Base-by-base conservation (phyloP, 345 rosid genomes). In the Cardamine occulta region DNA sequence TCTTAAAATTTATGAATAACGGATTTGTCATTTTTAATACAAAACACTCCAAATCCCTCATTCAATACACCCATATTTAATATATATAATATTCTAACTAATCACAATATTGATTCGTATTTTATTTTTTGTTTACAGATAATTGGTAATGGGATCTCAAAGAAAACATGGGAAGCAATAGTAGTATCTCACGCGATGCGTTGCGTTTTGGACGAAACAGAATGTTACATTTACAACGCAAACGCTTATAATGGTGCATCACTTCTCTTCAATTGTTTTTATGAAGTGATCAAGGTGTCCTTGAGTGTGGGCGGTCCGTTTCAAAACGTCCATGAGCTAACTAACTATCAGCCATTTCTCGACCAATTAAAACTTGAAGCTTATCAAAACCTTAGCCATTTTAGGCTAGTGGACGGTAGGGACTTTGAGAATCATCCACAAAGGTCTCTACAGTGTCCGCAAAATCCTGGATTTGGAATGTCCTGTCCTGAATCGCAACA, bases 121-220 rank as follows among this genome's bases (percentile, higher is more conserved):
- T 34, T 35, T 62, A 47, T 13, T 1, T 7, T 19, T 31, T 6
- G 32, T 7, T 8, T 4, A 73, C 79, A 95, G 99, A 75, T 86
- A 7, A 67, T 91, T 52, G 76, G 82, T 63, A 44, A 21, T 19
- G 80, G 80, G 29, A 75, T 80, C 65, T 68, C 97, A 13, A 84
- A 67, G 66, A 84, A 14, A 74, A 81, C 3, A 8, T 92, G 93
- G 96, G 82, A 88, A 0, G 61, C 74, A 29, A 89, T 92, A 59
- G 73, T 87, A 56, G 73, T 87, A 56, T 77, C 67, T 2, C 99
- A 95, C 35, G 97, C 97, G 4, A 66, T 42, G 12, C 4, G 58
- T 2, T 95, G 99, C 78, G 86, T 78, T 63, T 13, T 82, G 23
- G 86, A 90, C 8, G 88, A 81, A 65, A 74, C 75, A 37, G 84